phyloP scores from a whole-genome alignment of 225 moss, liverwort and hornwort genomes.

The Sphagnum tenellum region DNA sequence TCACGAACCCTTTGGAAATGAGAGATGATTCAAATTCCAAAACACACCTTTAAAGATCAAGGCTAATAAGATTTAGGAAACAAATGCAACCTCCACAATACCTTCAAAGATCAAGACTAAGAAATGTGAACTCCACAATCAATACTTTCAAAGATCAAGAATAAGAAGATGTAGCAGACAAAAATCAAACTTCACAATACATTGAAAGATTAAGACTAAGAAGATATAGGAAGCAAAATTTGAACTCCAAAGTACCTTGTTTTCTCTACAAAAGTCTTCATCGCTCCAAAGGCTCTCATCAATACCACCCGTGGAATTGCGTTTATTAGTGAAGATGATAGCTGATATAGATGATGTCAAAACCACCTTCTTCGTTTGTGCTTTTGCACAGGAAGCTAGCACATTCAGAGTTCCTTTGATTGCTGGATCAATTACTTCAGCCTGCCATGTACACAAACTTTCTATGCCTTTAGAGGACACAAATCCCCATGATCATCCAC shows the following conservation, averaged over 20 bases:
- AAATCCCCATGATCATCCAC: not conserved
- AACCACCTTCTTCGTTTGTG: constrained; percentile 40
- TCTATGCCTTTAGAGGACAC: not conserved
- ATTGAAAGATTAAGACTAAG: too few species aligned
- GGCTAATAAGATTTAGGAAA: too few species aligned
- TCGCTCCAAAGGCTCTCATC: constrained; percentile 79
- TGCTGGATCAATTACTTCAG: constrained; percentile 50
- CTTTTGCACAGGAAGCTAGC: constrained; percentile 48
- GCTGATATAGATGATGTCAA: constrained; percentile 69
- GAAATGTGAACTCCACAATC: too few species aligned
- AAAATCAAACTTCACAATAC: too few species aligned
- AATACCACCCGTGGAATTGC: constrained; percentile 20
- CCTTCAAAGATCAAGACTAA: too few species aligned
- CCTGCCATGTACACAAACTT: constrained; percentile 15
- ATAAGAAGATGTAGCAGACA: too few species aligned
- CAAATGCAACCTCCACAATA: too few species aligned
- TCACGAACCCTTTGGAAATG: not conserved
- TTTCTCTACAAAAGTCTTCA: constrained; percentile 29
- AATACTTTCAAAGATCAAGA: too few species aligned
- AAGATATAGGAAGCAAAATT: too few species aligned
- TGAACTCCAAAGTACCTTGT: constrained; percentile 23
- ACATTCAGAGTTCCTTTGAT: constrained; percentile 70
- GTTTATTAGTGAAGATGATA: constrained; percentile 24
- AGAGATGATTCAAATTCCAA: not conserved
- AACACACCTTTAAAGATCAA: not conserved